Percentiles rank a stretch among this genome's conserved stretches.
These are phyloP conservation scores for Aphanomyces euteiches DNA, from an alignment of 352 stramenopile species.

Conservation along the genomic window DNA sequence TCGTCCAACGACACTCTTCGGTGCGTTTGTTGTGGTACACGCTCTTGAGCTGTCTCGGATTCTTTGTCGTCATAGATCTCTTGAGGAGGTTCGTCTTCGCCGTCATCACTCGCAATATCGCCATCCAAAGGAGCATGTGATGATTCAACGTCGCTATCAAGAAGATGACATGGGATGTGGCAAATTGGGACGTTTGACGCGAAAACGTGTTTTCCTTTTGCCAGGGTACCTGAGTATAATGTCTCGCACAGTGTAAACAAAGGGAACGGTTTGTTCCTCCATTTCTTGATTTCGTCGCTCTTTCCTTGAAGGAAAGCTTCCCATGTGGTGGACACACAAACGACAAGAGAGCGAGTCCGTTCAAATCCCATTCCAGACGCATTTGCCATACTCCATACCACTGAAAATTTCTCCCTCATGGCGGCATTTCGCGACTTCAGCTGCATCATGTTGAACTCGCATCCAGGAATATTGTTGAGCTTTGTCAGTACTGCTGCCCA, in stretches of 20 bases:
- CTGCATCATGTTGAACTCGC: conserved; percentile 8
- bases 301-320: background rate
- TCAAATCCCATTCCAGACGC: background rate
- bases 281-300: background rate
- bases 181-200: background rate
- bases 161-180: background rate
- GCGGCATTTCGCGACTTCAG: conserved; percentile 1
- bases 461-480: background rate
- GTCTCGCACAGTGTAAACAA: conserved; percentile 7
- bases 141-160: background rate
- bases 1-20: background rate
- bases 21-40: background rate
- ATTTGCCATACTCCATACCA: conserved; percentile 6
- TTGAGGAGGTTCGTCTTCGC: background rate
- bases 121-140: background rate
- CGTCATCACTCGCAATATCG: background rate
- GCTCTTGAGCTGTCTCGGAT: background rate
- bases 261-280: background rate
- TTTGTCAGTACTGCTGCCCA: background rate
- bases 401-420: background rate
- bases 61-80: background rate
- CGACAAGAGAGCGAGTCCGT: background rate
- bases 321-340: conserved; percentile 9
- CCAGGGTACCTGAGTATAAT: background rate
- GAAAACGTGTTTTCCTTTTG: background rate